Evolutionary conservation across 2,329 filamentous ascomycete genomes (phyloP), one percentile per base, ranked within the genome.

Genomic region (Penicillium freii): DNA sequence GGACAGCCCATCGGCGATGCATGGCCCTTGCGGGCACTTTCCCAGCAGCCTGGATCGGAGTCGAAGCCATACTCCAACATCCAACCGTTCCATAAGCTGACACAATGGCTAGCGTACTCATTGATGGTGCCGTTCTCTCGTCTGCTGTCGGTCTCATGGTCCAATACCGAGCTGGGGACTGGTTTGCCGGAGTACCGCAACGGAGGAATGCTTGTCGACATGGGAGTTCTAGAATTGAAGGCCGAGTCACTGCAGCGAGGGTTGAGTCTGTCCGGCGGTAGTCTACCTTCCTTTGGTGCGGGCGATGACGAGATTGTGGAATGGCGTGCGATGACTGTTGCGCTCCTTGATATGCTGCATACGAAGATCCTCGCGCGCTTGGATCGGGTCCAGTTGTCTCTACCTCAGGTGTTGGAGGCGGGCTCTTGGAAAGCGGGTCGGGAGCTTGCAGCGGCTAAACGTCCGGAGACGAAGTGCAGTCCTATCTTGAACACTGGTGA

Each of bases 41-140:
- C 54, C 1, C 57, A 50, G 27, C 31, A 56, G 11, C 5, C 51
- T 1, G 49, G 46, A 39, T 17, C 21, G 40, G 40, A 61, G 23
- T 50, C 46, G 45, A 48, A 59, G 59, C 48, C 36, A 54, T 23
- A 59, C 64, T n/a, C 57, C 11, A 60, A 61, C 21, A 82, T 83
- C 13, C 77, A 81, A 5, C 81, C 81, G 0, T 83, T 83, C 66
- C 84, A 86, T 67, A 85, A 85, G 62, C 78, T 90, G 9, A 89
- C 87, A 0, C 87, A 90, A 68, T 90, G 87, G 88, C 80, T 91
- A 6, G 83, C 83, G 1, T 91, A 91, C 71, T 90, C 87, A 0
- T 77, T 91, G 8, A 89, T 88, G 76, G 86, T 89, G 4, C 83
- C 84, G 0, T 85, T 87, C 64, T 77, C 80, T 47, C 77, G 78